Evolutionary conservation across 306 rosid genomes (phyloP).

Genomic region (Medicago lupulina): DNA sequence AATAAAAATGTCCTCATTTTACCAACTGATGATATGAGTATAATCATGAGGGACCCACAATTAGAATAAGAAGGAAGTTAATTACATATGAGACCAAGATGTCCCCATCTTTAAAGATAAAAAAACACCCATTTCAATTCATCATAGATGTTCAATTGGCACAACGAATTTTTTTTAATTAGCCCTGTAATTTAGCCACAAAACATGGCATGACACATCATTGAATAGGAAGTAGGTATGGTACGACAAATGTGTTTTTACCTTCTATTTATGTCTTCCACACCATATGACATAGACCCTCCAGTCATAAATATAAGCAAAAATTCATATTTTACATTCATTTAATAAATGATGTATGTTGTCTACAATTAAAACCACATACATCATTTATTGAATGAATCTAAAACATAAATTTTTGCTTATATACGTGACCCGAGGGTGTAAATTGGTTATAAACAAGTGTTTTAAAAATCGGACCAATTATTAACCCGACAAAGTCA

Average conservation of each 20-base stretch:
- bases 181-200: constrained; percentile 77
- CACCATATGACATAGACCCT: constrained; percentile 25
- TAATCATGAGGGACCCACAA: constrained; percentile 50
- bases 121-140: neutral
- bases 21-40: constrained; percentile 46
- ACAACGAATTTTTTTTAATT: constrained; percentile 7
- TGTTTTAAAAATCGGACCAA: too few relatives aligned
- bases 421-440: too few relatives aligned
- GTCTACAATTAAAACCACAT: too few relatives aligned
- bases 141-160: constrained; percentile 19
- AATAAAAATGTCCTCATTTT: constrained; percentile 36
- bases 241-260: constrained; percentile 29
- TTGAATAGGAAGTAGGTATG: constrained; percentile 47
- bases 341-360: too few relatives aligned
- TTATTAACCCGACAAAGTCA: too few relatives aligned
- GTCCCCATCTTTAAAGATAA: neutral
- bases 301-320: too few relatives aligned
- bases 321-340: too few relatives aligned
- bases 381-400: too few relatives aligned
- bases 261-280: constrained; percentile 4
- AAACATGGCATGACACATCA: constrained; percentile 51
- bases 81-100: too few relatives aligned
- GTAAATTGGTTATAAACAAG: neutral
- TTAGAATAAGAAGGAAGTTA: too few relatives aligned
- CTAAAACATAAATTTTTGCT: too few relatives aligned